These are phyloP conservation scores for Kwoniella dendrophila DNA, from an alignment of 768 basidiomycete genomes.

Conservation along the genomic window DNA sequence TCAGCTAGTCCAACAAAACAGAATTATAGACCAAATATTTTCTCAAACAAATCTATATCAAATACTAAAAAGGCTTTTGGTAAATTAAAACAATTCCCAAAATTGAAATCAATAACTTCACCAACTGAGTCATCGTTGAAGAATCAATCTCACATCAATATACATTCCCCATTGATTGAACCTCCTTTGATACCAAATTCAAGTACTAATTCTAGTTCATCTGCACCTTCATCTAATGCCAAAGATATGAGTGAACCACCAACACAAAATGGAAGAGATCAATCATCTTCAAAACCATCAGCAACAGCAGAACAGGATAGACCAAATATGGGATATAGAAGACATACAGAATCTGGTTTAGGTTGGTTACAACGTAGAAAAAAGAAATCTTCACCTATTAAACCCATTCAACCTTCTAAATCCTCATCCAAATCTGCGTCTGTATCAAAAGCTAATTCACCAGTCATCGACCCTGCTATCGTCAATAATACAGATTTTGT, in stretches of 20 bases:
- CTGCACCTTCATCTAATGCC: not conserved
- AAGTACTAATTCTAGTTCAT: not conserved
- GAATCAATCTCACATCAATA: too few relatives aligned
- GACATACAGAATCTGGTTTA: constrained; percentile 17
- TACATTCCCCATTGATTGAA: not conserved
- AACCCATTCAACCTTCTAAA: not conserved
- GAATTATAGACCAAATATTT: constrained; percentile 7
- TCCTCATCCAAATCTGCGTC: constrained; percentile 2
- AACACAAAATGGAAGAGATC: not conserved
- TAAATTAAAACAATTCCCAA: constrained; percentile 35
- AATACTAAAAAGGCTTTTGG: constrained; percentile 32
- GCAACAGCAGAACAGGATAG: not conserved
- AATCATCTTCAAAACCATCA: not conserved
- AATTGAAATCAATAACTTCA: constrained; percentile 3
- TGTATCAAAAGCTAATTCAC: not conserved
- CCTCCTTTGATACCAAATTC: not conserved
- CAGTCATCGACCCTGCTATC: too few relatives aligned
- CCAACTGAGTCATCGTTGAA: not conserved
- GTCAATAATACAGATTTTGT: not conserved
- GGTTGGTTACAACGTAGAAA: constrained; percentile 9
- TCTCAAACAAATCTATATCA: constrained; percentile 19
- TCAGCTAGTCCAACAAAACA: constrained; percentile 24
- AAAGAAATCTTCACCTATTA: not conserved
- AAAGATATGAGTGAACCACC: not conserved
- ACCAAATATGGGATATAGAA: constrained; percentile 7